Evolutionary conservation across 305 asterid genomes (phyloP), one percentile per base, ranked within the genome.

Genomic region (Coffea humblotiana): DNA sequence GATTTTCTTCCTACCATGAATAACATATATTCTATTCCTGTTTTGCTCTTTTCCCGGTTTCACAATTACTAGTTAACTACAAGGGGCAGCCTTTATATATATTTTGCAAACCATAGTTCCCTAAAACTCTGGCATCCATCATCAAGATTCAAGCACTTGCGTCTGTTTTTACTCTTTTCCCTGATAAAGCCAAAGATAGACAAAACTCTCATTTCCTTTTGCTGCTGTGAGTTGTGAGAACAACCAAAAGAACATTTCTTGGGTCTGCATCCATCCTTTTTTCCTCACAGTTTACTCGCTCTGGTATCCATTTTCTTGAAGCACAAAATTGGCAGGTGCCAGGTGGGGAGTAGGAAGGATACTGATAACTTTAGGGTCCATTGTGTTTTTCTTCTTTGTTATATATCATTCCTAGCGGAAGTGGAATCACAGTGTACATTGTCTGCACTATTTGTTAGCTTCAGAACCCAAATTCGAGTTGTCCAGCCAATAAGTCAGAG

Each of bases 91-190:
- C 80, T 84, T 79, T 89, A 83, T 80, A 83, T 80, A 83, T 71
- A 77, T 68, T 73, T 63, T 74, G 75, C 71, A 72, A 66, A 32
- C 76, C 79, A 84, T 83, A 32, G 83, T 85, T 83, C 88, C 90
- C 80, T 68, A 78, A 87, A 81, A 78, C 85, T 87, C 89, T 85
- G 79, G 74, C 89, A 86, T 81, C 40, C 48, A 73, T 56, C 77
- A 32, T 73, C 65, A 8, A 51, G 18, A 27, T 73, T 52, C 87
- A 76, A 78, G 79, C 48, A 79, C 81, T 87, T 77, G 85, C 83
- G 88, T 74, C 40, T 43, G 9, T 25, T 4, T 48, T 2, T 32
- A 32, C 19, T 72, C 76, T 79, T 82, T 78, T 80, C 81, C 84
- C 79, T 80, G 79, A 72, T 83, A 84, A 81, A 78, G 74, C 86